Base-by-base conservation (phyloP, 257 asterid genomes). In the Ocimum tenuiflorum region DNA sequence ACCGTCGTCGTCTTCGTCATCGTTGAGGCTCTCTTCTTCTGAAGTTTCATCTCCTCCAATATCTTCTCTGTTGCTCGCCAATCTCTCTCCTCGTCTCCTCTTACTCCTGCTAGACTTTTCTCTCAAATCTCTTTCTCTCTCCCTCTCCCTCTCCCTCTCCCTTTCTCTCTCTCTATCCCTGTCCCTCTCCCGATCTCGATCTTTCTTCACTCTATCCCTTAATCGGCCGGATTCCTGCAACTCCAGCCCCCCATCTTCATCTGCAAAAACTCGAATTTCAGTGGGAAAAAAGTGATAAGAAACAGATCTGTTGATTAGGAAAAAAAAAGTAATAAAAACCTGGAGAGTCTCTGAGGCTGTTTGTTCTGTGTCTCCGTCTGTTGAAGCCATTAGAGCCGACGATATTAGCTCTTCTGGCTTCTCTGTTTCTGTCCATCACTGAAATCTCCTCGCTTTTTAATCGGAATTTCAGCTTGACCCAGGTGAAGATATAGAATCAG, bases 141-240 rank as follows among this genome's bases (percentile, higher is more conserved):
- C 84, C 73, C 76, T 63, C 2, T 82, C 87, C 17, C 96, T 65
- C 2, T 87, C 96, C 15, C 82, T 71, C 1, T 88, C 94, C 29
- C 88, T 56, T 0, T 86, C 94, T 42, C 95, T 73, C 14, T 85
- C 95, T 39, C 95, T 78, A 1, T 75, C 88, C 6, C 88, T 70
- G 55, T 80, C 86, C 45, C 82, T 35, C 22, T 83, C 88, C 18
- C 90, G 86, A 78, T 91, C 97, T 67, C 96, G 88, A 77, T 92
- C 95, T 61, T 87, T 92, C 95, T 90, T 92, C 77, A 81, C 94
- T 83, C 97, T 82, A 22, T 90, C 99, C 45, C 97, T 83, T 36
- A 88, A 78, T 61, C 97, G 79, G 8, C 79, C 79, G 0, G 97
- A 83, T 74, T 94, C 99, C 33, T 86, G 96, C 31, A 90, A 67